phyloP scores from a whole-genome alignment of 1,139 yeast genomes.

The Protomyces inundatus region DNA sequence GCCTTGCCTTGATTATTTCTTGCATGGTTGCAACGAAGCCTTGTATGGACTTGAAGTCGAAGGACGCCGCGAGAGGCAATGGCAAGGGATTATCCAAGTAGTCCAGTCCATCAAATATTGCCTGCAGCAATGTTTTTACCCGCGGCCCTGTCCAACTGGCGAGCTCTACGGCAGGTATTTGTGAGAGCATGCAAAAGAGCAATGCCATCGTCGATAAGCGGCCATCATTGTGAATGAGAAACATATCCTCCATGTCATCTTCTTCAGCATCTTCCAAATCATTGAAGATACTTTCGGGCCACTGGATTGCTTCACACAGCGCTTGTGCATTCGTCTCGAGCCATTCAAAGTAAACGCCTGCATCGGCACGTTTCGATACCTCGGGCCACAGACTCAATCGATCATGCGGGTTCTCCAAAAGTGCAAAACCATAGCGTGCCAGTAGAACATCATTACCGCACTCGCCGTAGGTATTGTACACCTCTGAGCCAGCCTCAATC shows the following conservation, averaged over 20 bases:
- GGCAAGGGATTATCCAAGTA: background rate
- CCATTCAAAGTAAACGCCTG: background rate
- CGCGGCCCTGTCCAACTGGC: background rate
- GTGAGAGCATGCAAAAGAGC: background rate
- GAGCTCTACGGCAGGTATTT: background rate
- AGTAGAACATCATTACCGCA: constrained; percentile 60
- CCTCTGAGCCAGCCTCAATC: constrained; percentile 53
- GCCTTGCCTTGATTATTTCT: background rate
- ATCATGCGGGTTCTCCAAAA: constrained; percentile 54
- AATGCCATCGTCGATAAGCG: background rate
- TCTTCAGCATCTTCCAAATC: background rate
- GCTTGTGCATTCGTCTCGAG: constrained; percentile 1
- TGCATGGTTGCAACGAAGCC: background rate
- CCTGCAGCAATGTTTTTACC: background rate
- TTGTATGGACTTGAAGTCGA: background rate
- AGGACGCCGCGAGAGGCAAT: background rate
- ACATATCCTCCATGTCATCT: background rate
- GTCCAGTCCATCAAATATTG: background rate
- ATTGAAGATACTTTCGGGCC: background rate
- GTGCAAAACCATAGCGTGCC: constrained; percentile 71
- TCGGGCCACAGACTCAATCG: constrained; percentile 38
- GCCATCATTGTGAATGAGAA: background rate
- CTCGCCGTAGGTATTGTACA: constrained; percentile 76
- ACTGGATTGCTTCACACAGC: background rate
- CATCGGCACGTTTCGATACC: background rate